These are phyloP conservation scores for Amaranthus cruentus DNA, from an alignment of 148 eudicot species.

Conservation along the genomic window DNA sequence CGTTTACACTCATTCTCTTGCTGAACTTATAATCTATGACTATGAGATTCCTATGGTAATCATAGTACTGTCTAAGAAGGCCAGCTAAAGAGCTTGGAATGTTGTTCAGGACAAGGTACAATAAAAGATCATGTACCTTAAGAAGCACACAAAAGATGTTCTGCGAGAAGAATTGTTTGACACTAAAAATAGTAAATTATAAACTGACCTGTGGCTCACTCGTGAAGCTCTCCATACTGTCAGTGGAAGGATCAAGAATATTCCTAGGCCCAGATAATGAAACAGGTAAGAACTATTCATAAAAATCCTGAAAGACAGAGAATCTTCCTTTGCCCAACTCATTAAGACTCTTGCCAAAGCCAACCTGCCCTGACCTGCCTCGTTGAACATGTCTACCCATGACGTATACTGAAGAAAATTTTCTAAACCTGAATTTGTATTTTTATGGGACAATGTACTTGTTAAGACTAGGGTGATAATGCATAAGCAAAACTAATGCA, in stretches of 20 bases:
- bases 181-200: conserved; percentile 8
- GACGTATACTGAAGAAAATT: too few relatives aligned
- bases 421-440: too few relatives aligned
- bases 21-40: conserved; percentile 14
- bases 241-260: conserved; percentile 26
- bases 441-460: background rate
- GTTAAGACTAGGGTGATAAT: background rate
- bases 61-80: conserved; percentile 42
- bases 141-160: conserved; percentile 27
- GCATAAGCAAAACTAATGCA: conserved; percentile 14
- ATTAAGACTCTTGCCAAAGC: too few relatives aligned
- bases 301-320: conserved; percentile 16
- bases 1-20: conserved; percentile 8
- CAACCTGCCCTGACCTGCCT: background rate
- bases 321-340: too few relatives aligned
- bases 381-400: background rate
- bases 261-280: conserved; percentile 29
- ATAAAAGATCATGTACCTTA: conserved; percentile 25
- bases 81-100: conserved; percentile 43
- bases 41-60: conserved; percentile 24
- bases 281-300: conserved; percentile 9
- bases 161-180: conserved; percentile 20
- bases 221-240: conserved; percentile 26
- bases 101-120: conserved; percentile 44
- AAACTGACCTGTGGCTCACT: conserved; percentile 25